Evolutionary conservation across 495 filamentous ascomycete species (phyloP), one percentile per base, ranked within the genome.

Genomic region (Baudoinia panamericana): DNA sequence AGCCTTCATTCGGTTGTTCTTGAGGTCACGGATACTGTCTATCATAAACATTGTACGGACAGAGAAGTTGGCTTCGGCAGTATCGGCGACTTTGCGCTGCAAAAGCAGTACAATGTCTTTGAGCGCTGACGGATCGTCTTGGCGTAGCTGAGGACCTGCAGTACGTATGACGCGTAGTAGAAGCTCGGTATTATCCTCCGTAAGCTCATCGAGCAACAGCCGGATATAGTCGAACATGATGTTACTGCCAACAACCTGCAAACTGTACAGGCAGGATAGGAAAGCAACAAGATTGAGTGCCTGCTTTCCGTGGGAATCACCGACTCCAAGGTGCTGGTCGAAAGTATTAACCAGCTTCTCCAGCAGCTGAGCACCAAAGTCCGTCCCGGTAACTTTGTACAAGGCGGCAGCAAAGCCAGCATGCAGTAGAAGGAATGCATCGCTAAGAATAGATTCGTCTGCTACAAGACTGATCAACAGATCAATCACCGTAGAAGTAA

Each of bases 11-110:
- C 80, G 78, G 62, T 94, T 95, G 68, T 93, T 93, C 57, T 93
- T 93, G 21, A 96, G 67, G 52, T 90, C 80, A 45, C 82, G 86
- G 55, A 97, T 90, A 2, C 80, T 87, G 46, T 96, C 90, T 33
- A 97, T 86, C 92, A 96, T 96, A 62, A 95, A 96, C 47, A 81
- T 92, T 1, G 87, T 94, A 34, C 90, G 77, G 9, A 93, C 81
- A 11, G 84, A 88, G 13, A 94, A 65, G 30, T 70, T 76, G 13
- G 66, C 64, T 55, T 82, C 77, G 23, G 78, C 81, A 23, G 66
- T 63, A 35, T 71, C 75, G 5, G 72, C 61, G 10, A 84, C 70
- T 7, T 77, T 71, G 9, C 75, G 74, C 49, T 85, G 82, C 40
- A 94, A 74, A 39, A 82, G 68, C 15, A 80, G 53, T 8, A 94